Evolutionary conservation across 192 early-diverging fungal species (phyloP), one percentile per base, ranked within the genome.

Genomic region (Gamsiella multidivaricata): DNA sequence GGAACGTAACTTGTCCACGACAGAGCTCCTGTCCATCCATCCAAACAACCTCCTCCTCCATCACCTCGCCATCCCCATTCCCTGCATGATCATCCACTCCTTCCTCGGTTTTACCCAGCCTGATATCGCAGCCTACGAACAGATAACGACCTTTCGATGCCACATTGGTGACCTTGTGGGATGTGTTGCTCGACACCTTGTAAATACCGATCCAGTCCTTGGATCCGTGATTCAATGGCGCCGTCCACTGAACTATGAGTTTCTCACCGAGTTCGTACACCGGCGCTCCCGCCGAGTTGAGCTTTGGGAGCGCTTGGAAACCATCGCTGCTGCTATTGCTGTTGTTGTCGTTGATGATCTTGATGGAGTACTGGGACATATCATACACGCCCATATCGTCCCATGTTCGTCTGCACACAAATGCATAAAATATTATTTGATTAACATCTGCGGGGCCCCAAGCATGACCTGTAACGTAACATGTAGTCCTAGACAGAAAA

Each of bases 131-230:
- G 52, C 85, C 65, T 29, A 85, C 70, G 87, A 87, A 94, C 52
- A 91, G 74, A 81, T 87, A 97, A 8, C 87, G 84, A 26, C 91
- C 89, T 52, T 84, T 81, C 23, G 93, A 95, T 51, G 88, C 85
- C 1, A 87, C 83, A 9, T 89, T 95, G 11, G 97, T 96, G 31
- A 96, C 82, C 36, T 86, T 87, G 23, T 80, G 70, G 14, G 87
- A 90, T 32, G 88, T 87, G 79, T 98, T 97, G n/a, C 88, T 84
- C 0, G 84, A 87, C 0, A 94, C 88, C 11, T 87, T 87, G 65
- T 97, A 98, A 9, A 97, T 82, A 32, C 97, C 97, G 70, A 98
- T 91, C 97, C 97, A 98, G 82, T 98, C 97, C 33, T 83, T 70
- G 22, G 80, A 76, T 33, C 89, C 83, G 67, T 95, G 92, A 51